Conservation (phyloP, 2,329 filamentous ascomycete species). For the Ophiostoma perfectum region DNA sequence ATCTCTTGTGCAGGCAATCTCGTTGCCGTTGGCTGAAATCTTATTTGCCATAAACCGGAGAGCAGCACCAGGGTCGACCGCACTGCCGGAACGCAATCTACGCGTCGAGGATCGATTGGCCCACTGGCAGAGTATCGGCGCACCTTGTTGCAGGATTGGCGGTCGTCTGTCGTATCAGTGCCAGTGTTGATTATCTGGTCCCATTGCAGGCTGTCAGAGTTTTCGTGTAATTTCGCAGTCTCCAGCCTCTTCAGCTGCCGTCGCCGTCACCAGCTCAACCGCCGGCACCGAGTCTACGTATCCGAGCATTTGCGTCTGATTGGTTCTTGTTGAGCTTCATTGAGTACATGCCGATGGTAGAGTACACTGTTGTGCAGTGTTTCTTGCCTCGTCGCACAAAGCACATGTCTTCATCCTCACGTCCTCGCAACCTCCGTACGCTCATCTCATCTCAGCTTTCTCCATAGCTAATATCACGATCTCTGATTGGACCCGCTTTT, state of each 20-base stretch:
- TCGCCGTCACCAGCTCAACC: too few species aligned
- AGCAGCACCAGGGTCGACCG: conserved; percentile 9
- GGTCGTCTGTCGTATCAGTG: background rate
- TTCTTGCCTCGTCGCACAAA: too few species aligned
- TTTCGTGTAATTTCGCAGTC: too few species aligned
- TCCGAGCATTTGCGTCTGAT: too few species aligned
- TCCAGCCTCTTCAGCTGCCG: too few species aligned
- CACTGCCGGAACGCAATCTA: background rate
- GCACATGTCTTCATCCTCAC: background rate
- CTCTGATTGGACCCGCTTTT: background rate
- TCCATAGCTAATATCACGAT: conserved; percentile 17
- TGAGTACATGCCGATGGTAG: too few species aligned
- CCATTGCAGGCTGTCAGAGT: too few species aligned
- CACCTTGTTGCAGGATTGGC: background rate
- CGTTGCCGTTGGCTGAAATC: background rate
- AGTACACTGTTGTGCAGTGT: too few species aligned
- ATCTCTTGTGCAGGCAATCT: background rate
- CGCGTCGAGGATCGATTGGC: background rate
- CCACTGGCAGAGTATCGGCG: too few species aligned
- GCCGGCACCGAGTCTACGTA: too few species aligned
- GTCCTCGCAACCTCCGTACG: background rate
- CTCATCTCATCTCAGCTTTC: conserved; percentile 6
- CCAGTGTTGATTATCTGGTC: too few species aligned
- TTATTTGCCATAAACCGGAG: background rate
- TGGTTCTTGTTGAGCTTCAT: too few species aligned